Percentiles rank a stretch among this genome's conserved stretches.
These are phyloP conservation scores for Cephaloascus fragrans DNA, from an alignment of 805 yeast genomes.

Conservation along the genomic window DNA sequence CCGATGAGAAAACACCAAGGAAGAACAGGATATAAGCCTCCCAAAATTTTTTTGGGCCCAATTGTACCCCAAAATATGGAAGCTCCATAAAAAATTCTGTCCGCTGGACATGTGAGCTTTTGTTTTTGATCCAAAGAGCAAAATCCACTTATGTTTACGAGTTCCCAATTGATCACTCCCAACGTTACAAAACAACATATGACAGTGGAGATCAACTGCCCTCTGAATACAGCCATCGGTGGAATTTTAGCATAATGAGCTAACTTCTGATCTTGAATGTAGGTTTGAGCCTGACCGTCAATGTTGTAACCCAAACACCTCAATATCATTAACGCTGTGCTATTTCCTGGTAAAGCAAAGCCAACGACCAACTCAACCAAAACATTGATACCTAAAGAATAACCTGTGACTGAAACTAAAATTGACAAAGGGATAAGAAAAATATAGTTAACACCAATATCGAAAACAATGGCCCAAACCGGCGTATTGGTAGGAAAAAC, in stretches of 20 bases:
- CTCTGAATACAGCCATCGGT: constrained; percentile 49
- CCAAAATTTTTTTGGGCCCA: constrained; percentile 38
- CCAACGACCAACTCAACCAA: constrained; percentile 58
- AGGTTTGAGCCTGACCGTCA: constrained; percentile 46
- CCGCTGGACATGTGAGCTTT: constrained; percentile 38
- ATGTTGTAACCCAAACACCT: constrained; percentile 51
- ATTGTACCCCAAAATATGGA: constrained; percentile 59
- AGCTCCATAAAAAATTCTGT: constrained; percentile 39
- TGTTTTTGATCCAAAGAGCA: constrained; percentile 33
- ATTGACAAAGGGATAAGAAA: constrained; percentile 43
- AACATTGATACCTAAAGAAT: constrained; percentile 45
- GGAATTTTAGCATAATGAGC: constrained; percentile 60
- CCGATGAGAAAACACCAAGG: constrained; percentile 29
- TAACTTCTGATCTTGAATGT: constrained; percentile 46
- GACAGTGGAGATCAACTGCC: constrained; percentile 33
- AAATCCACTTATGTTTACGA: constrained; percentile 22
- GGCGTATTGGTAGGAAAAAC: constrained; percentile 39
- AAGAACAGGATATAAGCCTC: constrained; percentile 28
- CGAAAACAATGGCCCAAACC: constrained; percentile 49
- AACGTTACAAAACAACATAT: constrained; percentile 34
- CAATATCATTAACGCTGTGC: constrained; percentile 54
- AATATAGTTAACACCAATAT: constrained; percentile 37
- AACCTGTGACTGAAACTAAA: constrained; percentile 38
- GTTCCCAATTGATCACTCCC: constrained; percentile 31
- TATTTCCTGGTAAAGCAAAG: constrained; percentile 51